Evolutionary conservation across 2,329 filamentous ascomycete species (phyloP).

Genomic region (Gremmenia infestans): DNA sequence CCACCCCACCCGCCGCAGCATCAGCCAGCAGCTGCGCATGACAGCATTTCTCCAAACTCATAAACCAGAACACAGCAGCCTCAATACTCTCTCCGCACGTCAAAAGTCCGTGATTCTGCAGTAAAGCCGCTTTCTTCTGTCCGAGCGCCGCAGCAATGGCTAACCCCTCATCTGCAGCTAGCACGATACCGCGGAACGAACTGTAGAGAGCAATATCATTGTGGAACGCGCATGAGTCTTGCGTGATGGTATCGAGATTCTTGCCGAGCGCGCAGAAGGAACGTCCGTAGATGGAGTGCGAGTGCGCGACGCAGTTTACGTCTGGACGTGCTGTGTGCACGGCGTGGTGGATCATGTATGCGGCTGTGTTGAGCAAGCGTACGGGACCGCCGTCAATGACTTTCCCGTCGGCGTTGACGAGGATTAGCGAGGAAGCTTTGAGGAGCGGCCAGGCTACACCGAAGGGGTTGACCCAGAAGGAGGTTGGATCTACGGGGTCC

Average conservation of each 20-base stretch:
- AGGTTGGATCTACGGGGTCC: conserved; percentile 32
- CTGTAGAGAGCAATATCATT: conserved; percentile 37
- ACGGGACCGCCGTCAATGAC: conserved; percentile 56
- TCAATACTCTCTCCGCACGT: conserved; percentile 47
- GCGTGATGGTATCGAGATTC: conserved; percentile 52
- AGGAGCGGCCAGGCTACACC: conserved; percentile 38
- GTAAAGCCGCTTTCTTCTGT: conserved; percentile 44
- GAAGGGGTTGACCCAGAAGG: conserved; percentile 34
- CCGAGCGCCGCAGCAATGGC: conserved; percentile 45
- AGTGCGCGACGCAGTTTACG: conserved; percentile 53
- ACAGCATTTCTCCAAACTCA: conserved; percentile 45
- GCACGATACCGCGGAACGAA: conserved; percentile 47
- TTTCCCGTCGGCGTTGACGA: conserved; percentile 55
- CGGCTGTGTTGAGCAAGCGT: conserved; percentile 32
- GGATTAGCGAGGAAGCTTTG: conserved; percentile 62
- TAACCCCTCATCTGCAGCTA: conserved; percentile 46
- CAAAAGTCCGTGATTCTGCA: conserved; percentile 52
- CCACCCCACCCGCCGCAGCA: conserved; percentile 56
- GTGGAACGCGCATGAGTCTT: conserved; percentile 51
- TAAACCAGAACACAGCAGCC: conserved; percentile 50
- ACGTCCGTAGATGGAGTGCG: conserved; percentile 53
- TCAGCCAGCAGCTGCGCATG: conserved; percentile 49
- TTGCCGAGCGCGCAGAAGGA: conserved; percentile 59
- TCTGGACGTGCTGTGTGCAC: conserved; percentile 55
- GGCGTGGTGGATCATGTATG: conserved; percentile 56